phyloP scores from a whole-genome alignment of 108 stramenopile genomes.

The Nitzschia sp. region DNA sequence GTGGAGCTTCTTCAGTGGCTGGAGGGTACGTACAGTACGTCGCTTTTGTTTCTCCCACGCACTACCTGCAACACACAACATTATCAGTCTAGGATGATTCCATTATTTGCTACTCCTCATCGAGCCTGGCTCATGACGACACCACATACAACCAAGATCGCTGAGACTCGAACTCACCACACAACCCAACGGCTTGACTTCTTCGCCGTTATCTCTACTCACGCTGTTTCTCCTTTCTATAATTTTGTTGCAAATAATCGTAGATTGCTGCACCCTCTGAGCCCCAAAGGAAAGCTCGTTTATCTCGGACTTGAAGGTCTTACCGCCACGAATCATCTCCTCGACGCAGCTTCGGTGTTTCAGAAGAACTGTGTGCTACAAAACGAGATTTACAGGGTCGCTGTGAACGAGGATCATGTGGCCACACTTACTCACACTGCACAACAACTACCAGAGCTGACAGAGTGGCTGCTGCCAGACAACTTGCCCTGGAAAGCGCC shows the following conservation, averaged over 20 bases:
- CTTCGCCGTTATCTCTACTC: not conserved
- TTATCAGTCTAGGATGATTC: slow-evolving; percentile 15
- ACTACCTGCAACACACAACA: not conserved
- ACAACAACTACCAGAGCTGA: slow-evolving; percentile 24
- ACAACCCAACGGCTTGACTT: not conserved
- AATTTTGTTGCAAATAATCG: slow-evolving; percentile 1
- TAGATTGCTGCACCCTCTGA: slow-evolving; percentile 80
- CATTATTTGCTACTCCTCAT: slow-evolving; percentile 77
- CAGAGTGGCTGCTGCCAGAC: slow-evolving; percentile 56
- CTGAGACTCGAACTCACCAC: slow-evolving; percentile 34
- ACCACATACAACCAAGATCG: slow-evolving; percentile 69
- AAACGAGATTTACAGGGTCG: slow-evolving; percentile 68
- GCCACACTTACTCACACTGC: slow-evolving; percentile 48
- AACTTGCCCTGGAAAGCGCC: slow-evolving; percentile 6
- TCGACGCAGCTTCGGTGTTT: slow-evolving; percentile 42
- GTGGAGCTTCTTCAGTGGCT: slow-evolving; percentile 84
- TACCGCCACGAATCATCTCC: slow-evolving; percentile 45
- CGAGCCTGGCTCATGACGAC: slow-evolving; percentile 61
- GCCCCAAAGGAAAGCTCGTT: slow-evolving; percentile 78
- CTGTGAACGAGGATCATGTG: slow-evolving; percentile 48
- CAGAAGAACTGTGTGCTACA: slow-evolving; percentile 19
- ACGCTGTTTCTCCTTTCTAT: slow-evolving; percentile 10
- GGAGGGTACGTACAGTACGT: slow-evolving; percentile 75
- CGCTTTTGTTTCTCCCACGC: not conserved
- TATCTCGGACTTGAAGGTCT: slow-evolving; percentile 72